A percentile compares a stretch with the other conserved stretches of the same genome.
phyloP scores from a whole-genome alignment of 2,329 filamentous ascomycete species.

The Sporothrix humicola region DNA sequence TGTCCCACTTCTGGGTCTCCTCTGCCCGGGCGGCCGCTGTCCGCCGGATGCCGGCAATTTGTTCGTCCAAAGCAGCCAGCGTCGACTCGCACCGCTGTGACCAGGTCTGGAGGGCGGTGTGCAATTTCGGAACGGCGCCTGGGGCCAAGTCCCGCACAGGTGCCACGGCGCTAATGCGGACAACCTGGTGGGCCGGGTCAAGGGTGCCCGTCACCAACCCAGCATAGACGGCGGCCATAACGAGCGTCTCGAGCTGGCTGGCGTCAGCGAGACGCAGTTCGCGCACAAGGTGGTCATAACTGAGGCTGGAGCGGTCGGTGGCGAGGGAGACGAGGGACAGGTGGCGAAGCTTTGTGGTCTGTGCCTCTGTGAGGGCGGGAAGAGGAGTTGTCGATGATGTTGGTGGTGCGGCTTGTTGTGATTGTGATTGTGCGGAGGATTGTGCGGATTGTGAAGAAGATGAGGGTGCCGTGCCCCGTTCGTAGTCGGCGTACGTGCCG shows the following conservation, averaged over 20 bases:
- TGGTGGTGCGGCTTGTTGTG: slow-evolving; percentile 4
- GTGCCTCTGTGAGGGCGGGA: slow-evolving; percentile 72
- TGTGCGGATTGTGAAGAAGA: background rate
- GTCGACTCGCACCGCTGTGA: slow-evolving; percentile 76
- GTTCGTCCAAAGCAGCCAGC: slow-evolving; percentile 74
- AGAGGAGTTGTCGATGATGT: slow-evolving; percentile 49
- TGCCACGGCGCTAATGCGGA: slow-evolving; percentile 79
- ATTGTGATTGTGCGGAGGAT: background rate
- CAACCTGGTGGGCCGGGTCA: slow-evolving; percentile 74
- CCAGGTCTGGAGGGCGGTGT: slow-evolving; percentile 74
- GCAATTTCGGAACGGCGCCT: slow-evolving; percentile 70
- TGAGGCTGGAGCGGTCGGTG: slow-evolving; percentile 69
- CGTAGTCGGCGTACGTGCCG: slow-evolving; percentile 84
- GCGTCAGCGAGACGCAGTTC: slow-evolving; percentile 70
- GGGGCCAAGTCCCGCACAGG: slow-evolving; percentile 86
- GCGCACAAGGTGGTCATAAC: slow-evolving; percentile 71
- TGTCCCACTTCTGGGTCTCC: slow-evolving; percentile 56
- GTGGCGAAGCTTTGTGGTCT: slow-evolving; percentile 85
- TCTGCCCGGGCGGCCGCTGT: slow-evolving; percentile 60
- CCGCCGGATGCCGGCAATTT: slow-evolving; percentile 70
- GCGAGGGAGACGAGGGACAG: slow-evolving; percentile 86
- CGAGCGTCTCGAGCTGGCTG: slow-evolving; percentile 79
- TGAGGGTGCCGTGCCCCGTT: slow-evolving; percentile 35
- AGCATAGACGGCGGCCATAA: slow-evolving; percentile 86
- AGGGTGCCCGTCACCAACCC: slow-evolving; percentile 82